These are phyloP conservation scores for Leccinum fallax DNA, from an alignment of 1,284 basidiomycete genomes.

Conservation along the genomic window DNA sequence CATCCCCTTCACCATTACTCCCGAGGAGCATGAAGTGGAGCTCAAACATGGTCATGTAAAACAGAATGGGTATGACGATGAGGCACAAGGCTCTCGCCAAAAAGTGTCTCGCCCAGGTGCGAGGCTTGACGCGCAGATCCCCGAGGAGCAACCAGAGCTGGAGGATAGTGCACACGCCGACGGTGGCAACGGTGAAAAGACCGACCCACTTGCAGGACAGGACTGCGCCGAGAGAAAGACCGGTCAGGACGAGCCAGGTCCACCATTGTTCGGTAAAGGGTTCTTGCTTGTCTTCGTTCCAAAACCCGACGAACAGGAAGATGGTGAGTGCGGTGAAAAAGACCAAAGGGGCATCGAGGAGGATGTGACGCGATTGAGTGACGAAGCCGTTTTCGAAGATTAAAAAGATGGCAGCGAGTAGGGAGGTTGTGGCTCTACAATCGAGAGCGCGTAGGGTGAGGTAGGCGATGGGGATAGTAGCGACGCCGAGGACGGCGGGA, in stretches of 20 bases:
- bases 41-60: slow-evolving; percentile 96
- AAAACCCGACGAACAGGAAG: slow-evolving; percentile 90
- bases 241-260: slow-evolving; percentile 89
- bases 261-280: slow-evolving; percentile 91
- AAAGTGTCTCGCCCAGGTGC: slow-evolving; percentile 83
- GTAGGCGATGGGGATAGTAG: slow-evolving; percentile 89
- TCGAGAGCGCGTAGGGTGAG: slow-evolving; percentile 92
- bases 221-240: slow-evolving; percentile 89
- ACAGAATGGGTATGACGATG: slow-evolving; percentile 79
- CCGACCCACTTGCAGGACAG: slow-evolving; percentile 98
- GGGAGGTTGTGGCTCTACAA: slow-evolving; percentile 86
- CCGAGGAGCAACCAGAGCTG: slow-evolving; percentile 94
- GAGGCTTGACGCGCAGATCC: slow-evolving; percentile 79
- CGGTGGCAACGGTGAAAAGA: slow-evolving; percentile 96
- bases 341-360: slow-evolving; percentile 95
- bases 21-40: slow-evolving; percentile 91
- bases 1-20: slow-evolving; percentile 94
- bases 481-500: slow-evolving; percentile 88
- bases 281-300: slow-evolving; percentile 82
- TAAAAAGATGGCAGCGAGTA: slow-evolving; percentile 88
- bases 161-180: slow-evolving; percentile 83
- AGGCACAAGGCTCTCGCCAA: slow-evolving; percentile 87
- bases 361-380: slow-evolving; percentile 95
- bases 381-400: slow-evolving; percentile 96
- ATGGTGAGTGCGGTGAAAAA: slow-evolving; percentile 95